phyloP scores from a whole-genome alignment of 306 rosid species.

The Trichosanthes cucumerina region DNA sequence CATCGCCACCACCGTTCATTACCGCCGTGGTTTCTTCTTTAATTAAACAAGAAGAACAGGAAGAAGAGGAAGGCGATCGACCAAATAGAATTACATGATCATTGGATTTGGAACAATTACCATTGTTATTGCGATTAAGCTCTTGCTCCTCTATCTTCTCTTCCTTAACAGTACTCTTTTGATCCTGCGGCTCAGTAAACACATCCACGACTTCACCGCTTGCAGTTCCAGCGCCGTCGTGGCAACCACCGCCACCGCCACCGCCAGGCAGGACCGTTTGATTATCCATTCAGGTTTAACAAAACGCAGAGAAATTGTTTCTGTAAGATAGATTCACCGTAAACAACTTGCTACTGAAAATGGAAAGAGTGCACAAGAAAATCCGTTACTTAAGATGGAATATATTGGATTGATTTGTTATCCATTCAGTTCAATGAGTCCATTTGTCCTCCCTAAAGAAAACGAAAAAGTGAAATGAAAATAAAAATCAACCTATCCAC shows the following conservation, averaged over 20 bases:
- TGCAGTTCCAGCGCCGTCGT: neutral
- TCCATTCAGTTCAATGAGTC: neutral
- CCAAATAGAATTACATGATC: neutral
- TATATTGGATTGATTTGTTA: neutral
- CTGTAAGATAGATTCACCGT: neutral
- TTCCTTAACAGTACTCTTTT: neutral
- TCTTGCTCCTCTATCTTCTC: neutral
- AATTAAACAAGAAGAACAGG: neutral
- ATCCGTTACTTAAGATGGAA: neutral
- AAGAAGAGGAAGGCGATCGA: neutral
- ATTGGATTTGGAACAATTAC: neutral
- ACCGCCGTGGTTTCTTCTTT: conserved; percentile 30
- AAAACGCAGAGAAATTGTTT: neutral
- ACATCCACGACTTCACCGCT: neutral
- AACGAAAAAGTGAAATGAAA: neutral
- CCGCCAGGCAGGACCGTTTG: neutral
- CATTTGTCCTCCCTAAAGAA: neutral
- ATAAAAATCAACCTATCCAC: neutral
- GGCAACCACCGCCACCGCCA: neutral
- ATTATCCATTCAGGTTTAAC: neutral
- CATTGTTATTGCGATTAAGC: neutral
- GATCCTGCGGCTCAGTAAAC: neutral
- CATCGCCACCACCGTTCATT: neutral
- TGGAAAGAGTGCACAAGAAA: neutral
- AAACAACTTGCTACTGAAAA: neutral